Conservation (phyloP, 768 basidiomycete species). For the Lepiota venenata region DNA sequence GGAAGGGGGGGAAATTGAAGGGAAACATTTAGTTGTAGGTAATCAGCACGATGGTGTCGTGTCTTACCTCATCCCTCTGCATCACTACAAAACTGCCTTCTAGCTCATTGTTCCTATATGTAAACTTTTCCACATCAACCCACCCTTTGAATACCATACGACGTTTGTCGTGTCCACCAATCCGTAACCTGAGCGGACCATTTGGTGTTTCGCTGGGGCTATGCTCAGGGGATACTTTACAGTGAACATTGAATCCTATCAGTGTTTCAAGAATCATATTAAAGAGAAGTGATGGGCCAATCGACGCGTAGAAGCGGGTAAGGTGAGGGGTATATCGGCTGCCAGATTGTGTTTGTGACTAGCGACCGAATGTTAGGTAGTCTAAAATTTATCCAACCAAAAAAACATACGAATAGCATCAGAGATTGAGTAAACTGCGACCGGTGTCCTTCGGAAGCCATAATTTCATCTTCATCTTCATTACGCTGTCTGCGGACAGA, state of each 20-base stretch:
- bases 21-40: no score
- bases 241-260: constrained; percentile 42
- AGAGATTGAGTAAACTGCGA: constrained; percentile 81
- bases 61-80: constrained; percentile 60
- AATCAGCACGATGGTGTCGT: no score
- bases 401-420: constrained; percentile 71
- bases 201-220: neutral
- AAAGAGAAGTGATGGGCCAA: constrained; percentile 51
- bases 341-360: constrained; percentile 85
- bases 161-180: constrained; percentile 69
- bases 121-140: constrained; percentile 67
- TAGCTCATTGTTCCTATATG: constrained; percentile 29
- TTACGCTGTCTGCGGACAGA: constrained; percentile 29
- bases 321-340: constrained; percentile 69
- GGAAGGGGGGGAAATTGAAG: constrained; percentile 48
- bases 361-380: neutral
- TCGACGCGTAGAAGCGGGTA: constrained; percentile 75
- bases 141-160: constrained; percentile 69
- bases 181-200: constrained; percentile 37
- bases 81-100: constrained; percentile 68
- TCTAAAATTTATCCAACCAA: neutral
- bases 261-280: constrained; percentile 54
- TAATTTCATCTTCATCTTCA: constrained; percentile 56
- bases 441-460: constrained; percentile 50
- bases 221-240: constrained; percentile 28